Evolutionary conservation across 1,139 yeast species (phyloP).

Genomic region (Torulaspora pretoriensis): DNA sequence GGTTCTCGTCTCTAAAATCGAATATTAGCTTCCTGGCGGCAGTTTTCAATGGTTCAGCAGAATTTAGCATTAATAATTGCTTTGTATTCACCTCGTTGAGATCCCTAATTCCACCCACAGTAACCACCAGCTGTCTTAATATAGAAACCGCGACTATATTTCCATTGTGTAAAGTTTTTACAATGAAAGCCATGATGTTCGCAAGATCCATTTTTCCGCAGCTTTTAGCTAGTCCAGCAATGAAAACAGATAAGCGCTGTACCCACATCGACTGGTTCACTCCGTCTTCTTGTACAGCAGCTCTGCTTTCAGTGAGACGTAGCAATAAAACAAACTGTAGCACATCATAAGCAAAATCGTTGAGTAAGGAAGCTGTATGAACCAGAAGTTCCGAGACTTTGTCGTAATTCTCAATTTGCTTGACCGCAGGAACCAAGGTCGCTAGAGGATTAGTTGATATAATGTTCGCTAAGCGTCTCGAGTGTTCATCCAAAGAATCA

Average conservation of each 20-base stretch:
- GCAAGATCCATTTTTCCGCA: constrained; percentile 52
- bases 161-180: constrained; percentile 61
- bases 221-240: constrained; percentile 57
- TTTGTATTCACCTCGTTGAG: constrained; percentile 34
- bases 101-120: constrained; percentile 82
- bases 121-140: constrained; percentile 60
- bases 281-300: constrained; percentile 72
- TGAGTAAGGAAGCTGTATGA: constrained; percentile 75
- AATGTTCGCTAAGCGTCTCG: constrained; percentile 72
- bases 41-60: constrained; percentile 56
- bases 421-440: constrained; percentile 57
- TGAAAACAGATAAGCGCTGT: constrained; percentile 63
- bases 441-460: constrained; percentile 81
- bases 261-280: constrained; percentile 82
- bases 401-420: constrained; percentile 87
- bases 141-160: constrained; percentile 66
- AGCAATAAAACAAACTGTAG: constrained; percentile 68
- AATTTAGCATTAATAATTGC: constrained; percentile 65
- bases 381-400: constrained; percentile 76
- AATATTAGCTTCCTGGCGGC: constrained; percentile 60
- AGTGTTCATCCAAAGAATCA: constrained; percentile 73
- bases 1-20: constrained; percentile 51
- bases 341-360: constrained; percentile 81
- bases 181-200: constrained; percentile 55
- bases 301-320: constrained; percentile 67